Conservation (phyloP, 179 eudicot species). For the Silene coronaria region DNA sequence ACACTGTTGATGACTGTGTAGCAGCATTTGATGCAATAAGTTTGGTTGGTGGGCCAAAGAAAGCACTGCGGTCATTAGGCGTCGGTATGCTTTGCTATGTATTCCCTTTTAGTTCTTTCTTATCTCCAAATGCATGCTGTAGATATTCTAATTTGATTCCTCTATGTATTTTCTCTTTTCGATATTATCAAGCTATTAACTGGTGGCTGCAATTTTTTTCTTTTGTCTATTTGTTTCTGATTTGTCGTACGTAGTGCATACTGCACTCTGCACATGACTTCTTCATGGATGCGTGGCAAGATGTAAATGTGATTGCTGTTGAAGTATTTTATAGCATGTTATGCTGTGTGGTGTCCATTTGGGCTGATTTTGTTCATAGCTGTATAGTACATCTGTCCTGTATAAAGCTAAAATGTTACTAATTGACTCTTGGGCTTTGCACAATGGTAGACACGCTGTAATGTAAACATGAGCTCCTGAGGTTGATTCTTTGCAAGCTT, state of each 20-base stretch:
- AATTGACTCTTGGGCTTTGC: background rate
- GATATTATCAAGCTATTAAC: background rate
- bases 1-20: constrained; percentile 69
- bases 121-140: background rate
- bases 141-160: background rate
- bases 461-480: background rate
- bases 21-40: constrained; percentile 79
- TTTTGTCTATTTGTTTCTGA: background rate
- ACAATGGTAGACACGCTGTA: background rate
- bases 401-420: background rate
- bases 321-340: background rate
- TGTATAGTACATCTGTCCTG: constrained; percentile 2
- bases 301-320: background rate
- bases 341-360: background rate
- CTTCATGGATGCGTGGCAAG: background rate
- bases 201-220: background rate
- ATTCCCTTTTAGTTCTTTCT: constrained; percentile 7
- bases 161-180: background rate
- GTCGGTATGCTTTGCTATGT: constrained; percentile 51
- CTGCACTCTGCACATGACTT: constrained; percentile 1
- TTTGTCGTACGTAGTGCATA: constrained; percentile 8
- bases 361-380: background rate
- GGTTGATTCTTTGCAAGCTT: background rate
- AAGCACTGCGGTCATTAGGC: constrained; percentile 74
- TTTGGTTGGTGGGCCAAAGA: constrained; percentile 69